phyloP scores from a whole-genome alignment of 345 rosid species.

The Brassica cretica region DNA sequence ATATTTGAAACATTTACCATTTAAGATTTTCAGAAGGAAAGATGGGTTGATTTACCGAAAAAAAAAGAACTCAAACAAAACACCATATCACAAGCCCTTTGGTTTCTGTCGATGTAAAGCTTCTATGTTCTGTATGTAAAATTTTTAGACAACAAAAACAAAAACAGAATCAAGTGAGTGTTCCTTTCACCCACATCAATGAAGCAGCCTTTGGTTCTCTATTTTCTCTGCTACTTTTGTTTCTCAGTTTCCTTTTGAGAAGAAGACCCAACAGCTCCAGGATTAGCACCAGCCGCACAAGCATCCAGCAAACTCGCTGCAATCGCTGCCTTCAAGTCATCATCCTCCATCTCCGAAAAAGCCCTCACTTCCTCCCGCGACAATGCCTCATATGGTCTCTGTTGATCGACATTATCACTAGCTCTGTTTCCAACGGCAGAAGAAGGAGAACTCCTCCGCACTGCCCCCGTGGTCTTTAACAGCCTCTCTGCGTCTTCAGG shows the following conservation, averaged over 20 bases:
- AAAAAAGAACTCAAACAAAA: slow-evolving; percentile 5
- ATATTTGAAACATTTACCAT: too few relatives aligned
- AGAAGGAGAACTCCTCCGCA: slow-evolving; percentile 20
- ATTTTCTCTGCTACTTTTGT: slow-evolving; percentile 37
- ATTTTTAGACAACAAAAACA: slow-evolving; percentile 5
- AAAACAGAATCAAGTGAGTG: slow-evolving; percentile 6
- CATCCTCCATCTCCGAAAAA: slow-evolving; percentile 65
- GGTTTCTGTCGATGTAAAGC: slow-evolving; percentile 16
- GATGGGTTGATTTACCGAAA: background rate
- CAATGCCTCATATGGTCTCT: slow-evolving; percentile 38
- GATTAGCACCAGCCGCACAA: slow-evolving; percentile 43
- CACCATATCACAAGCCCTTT: slow-evolving; percentile 4
- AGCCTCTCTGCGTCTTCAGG: slow-evolving; percentile 91
- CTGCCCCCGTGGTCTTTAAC: slow-evolving; percentile 53
- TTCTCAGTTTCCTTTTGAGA: slow-evolving; percentile 37
- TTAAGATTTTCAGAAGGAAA: background rate
- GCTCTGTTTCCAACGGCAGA: slow-evolving; percentile 33
- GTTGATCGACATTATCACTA: slow-evolving; percentile 33
- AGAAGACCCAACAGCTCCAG: slow-evolving; percentile 38
- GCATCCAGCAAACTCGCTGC: slow-evolving; percentile 88
- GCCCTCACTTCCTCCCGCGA: slow-evolving; percentile 44
- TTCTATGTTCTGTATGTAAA: slow-evolving; percentile 30
- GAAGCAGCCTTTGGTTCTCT: slow-evolving; percentile 24
- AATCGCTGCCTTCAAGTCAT: slow-evolving; percentile 83
- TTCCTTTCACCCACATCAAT: slow-evolving; percentile 29